Percentiles rank a stretch among this genome's conserved stretches.
phyloP scores from a whole-genome alignment of 352 stramenopile species.

The Phytophthora cactorum region DNA sequence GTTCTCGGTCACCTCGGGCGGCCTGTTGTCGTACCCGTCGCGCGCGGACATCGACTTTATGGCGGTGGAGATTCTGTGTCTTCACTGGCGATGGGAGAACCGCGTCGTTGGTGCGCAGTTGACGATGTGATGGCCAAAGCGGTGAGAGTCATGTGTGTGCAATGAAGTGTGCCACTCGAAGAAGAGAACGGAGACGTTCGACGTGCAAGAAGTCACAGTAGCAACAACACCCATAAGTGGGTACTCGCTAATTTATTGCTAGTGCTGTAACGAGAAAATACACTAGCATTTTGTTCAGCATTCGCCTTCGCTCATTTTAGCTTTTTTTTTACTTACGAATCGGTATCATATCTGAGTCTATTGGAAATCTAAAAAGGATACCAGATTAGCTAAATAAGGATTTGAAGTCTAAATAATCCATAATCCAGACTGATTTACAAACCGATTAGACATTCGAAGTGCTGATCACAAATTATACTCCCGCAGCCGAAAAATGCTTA shows the following conservation, averaged over 20 bases:
- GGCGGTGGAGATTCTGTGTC: conserved; percentile 43
- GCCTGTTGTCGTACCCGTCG: conserved; percentile 36
- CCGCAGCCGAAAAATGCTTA: too few relatives aligned
- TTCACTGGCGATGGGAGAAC: conserved; percentile 49
- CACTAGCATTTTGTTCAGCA: conserved; percentile 25
- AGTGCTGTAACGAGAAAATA: conserved; percentile 24
- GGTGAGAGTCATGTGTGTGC: conserved; percentile 23
- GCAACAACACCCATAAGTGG: conserved; percentile 28
- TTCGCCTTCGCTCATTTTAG: background rate
- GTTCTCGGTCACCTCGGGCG: conserved; percentile 35
- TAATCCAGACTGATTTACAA: too few relatives aligned
- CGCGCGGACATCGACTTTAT: conserved; percentile 40
- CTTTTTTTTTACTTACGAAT: too few relatives aligned
- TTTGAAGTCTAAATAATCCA: too few relatives aligned
- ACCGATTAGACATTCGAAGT: too few relatives aligned
- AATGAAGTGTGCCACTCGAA: conserved; percentile 36
- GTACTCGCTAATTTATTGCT: conserved; percentile 41
- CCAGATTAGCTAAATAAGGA: too few relatives aligned
- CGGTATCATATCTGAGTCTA: too few relatives aligned
- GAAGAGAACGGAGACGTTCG: conserved; percentile 17
- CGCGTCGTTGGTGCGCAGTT: conserved; percentile 25
- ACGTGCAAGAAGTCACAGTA: conserved; percentile 18
- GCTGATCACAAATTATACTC: too few relatives aligned
- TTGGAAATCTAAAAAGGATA: too few relatives aligned
- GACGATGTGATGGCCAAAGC: conserved; percentile 23